phyloP scores from a whole-genome alignment of 805 yeast genomes.

The Spathaspora girioi region DNA sequence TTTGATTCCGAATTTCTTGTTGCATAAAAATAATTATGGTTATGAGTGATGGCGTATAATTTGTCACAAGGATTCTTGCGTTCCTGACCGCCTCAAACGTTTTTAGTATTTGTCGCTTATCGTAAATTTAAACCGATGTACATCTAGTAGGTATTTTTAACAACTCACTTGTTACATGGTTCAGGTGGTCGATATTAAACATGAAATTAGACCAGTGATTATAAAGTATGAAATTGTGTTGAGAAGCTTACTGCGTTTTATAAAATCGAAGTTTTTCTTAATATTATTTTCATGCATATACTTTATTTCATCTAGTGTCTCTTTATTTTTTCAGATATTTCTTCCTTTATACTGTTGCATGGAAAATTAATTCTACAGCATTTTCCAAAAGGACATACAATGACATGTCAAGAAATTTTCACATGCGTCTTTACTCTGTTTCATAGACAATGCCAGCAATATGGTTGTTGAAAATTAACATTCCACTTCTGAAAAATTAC shows the following conservation, averaged over 20 bases:
- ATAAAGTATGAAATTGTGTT: too few relatives aligned
- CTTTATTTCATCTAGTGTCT: background rate
- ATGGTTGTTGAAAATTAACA: background rate
- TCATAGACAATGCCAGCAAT: background rate
- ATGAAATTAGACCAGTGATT: too few relatives aligned
- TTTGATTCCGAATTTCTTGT: background rate
- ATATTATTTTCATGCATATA: background rate
- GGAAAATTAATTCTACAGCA: background rate
- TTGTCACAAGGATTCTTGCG: background rate
- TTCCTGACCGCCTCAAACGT: background rate
- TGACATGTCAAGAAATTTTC: background rate
- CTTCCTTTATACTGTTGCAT: background rate
- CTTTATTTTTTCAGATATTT: background rate
- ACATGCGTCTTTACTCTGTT: background rate
- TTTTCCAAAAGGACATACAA: background rate
- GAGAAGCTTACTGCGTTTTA: background rate
- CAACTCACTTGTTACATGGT: too few relatives aligned
- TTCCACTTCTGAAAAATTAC: background rate
- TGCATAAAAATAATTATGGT: background rate
- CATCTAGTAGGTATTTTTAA: background rate
- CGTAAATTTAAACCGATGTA: background rate
- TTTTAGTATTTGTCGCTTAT: background rate
- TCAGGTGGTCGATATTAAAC: too few relatives aligned
- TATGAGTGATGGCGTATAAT: background rate
- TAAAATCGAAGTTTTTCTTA: background rate